phyloP scores from a whole-genome alignment of 2,329 filamentous ascomycete genomes.

The Aspergillus vadensis region DNA sequence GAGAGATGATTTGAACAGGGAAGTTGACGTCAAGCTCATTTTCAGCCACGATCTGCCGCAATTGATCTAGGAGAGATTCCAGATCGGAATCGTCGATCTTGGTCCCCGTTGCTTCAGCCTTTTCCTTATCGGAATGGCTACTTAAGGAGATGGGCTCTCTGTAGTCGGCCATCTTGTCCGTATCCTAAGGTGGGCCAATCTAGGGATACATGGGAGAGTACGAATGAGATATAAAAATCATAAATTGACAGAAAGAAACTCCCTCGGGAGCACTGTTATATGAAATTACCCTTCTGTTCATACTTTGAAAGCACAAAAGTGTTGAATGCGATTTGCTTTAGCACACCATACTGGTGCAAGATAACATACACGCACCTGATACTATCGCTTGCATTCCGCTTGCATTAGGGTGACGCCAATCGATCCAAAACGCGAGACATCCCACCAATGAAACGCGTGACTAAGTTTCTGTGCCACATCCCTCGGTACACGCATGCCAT shows the following conservation, averaged over 20 bases:
- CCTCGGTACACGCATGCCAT: too few species aligned
- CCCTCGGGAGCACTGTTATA: background rate
- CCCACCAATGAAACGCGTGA: background rate
- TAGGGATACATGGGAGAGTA: background rate
- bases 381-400: background rate
- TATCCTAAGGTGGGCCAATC: background rate
- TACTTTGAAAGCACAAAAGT: background rate
- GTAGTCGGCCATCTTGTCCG: background rate
- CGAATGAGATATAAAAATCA: too few species aligned
- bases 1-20: conserved; percentile 5
- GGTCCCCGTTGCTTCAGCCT: background rate
- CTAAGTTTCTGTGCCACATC: too few species aligned
- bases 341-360: background rate
- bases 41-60: background rate
- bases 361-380: background rate
- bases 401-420: background rate
- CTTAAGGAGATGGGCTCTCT: background rate
- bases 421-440: background rate
- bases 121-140: background rate
- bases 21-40: conserved; percentile 4
- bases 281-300: background rate
- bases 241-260: too few species aligned
- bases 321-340: too few species aligned
- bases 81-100: background rate
- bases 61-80: background rate